Evolutionary conservation across 2,329 filamentous ascomycete species (phyloP), one percentile per base, ranked within the genome.

Genomic region (Eurotiales sp.): DNA sequence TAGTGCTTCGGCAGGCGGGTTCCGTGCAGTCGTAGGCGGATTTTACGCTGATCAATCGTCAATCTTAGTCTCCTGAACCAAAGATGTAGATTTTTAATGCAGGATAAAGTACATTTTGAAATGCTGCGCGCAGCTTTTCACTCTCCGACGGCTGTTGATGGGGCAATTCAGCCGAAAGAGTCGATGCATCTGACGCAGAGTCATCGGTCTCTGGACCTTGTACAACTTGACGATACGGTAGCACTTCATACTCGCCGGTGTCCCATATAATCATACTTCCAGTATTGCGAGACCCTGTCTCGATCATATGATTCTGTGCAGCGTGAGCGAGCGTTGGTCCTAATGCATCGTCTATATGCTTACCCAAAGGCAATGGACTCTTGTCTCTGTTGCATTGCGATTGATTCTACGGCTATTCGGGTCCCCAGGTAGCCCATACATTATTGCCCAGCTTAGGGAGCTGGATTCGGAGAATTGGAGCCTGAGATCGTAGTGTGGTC

Each of bases 381-480:
- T 71, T 23, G 82, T 85, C 69, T 85, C 82, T 0, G 77, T 82
- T 4, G 81, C 82, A 64, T 83, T 83, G 22, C 82, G 70, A 55
- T 79, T 81, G 54, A 77, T 55, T n/a, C 75, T 69, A 37, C 61
- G 61, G 54, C 77, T 78, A 58, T 83, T 83, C 4, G 79, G 73
- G 61, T 83, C 75, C 0, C 81, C 82, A 0, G 81, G 81, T 15
- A 82, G 61, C 1, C 81, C 81, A 59, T 84, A 85, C 80, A 83
- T 83, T 56, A 84, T 75, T 0, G 82, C 80, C 64, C 72, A 88
- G 53, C 81, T 85, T 10, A 81, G 77, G 22, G 83, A 84, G 61
- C 84, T 87, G 0, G 79, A 78, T 52, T 77, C 74, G 25, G 85
- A 88, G 63, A 88, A 85, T 64, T 88, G 85, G 15, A 88, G 71